phyloP scores from a whole-genome alignment of 805 yeast species.

The Barnettozyma wickerhamii region DNA sequence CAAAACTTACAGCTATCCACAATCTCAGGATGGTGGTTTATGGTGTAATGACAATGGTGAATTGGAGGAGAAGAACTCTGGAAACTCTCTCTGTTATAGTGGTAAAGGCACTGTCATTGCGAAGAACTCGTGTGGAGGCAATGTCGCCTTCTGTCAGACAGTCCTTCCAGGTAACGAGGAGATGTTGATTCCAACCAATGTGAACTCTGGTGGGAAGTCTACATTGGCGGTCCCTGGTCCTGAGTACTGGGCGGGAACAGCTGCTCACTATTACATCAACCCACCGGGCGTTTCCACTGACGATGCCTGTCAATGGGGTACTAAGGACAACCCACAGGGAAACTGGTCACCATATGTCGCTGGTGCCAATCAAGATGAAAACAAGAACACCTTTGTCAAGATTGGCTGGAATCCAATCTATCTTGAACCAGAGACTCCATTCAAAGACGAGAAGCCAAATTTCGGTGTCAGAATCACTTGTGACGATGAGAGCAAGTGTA shows the following conservation, averaged over 20 bases:
- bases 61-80: constrained; percentile 54
- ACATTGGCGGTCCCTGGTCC: constrained; percentile 81
- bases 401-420: constrained; percentile 91
- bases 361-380: constrained; percentile 76
- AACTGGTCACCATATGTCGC: constrained; percentile 95
- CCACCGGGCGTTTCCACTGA: constrained; percentile 73
- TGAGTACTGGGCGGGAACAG: constrained; percentile 79
- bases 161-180: constrained; percentile 94
- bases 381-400: constrained; percentile 71
- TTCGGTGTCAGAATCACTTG: constrained; percentile 76
- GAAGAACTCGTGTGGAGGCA: constrained; percentile 47
- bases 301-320: constrained; percentile 87
- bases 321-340: constrained; percentile 62
- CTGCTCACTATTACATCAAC: constrained; percentile 83
- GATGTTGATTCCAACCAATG: constrained; percentile 82
- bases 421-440: constrained; percentile 53
- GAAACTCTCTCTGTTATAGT: constrained; percentile 61
- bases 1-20: constrained; percentile 71
- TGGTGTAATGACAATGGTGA: constrained; percentile 71
- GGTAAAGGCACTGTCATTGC: constrained; percentile 75
- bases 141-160: constrained; percentile 87
- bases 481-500: constrained; percentile 62
- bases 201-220: constrained; percentile 42
- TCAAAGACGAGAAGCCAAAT: constrained; percentile 49
- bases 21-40: constrained; percentile 79